Evolutionary conservation across 805 yeast genomes (phyloP).

Genomic region (Candida gorgasii): DNA sequence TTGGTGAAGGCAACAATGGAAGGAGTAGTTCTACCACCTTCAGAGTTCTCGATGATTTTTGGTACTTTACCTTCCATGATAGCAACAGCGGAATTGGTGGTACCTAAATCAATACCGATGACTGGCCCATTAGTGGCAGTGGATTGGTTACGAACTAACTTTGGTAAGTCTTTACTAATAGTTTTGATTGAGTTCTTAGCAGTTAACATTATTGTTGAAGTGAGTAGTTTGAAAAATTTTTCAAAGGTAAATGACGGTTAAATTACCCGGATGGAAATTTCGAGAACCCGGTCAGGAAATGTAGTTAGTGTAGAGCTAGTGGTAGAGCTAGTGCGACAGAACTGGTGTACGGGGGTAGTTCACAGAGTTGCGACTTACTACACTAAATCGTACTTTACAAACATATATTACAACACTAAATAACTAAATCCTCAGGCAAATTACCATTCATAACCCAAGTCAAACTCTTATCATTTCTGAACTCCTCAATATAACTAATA

Average conservation of each 20-base stretch:
- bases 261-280: slow-evolving; percentile 18
- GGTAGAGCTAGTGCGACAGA: too few relatives aligned
- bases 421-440: slow-evolving; percentile 26
- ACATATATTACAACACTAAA: slow-evolving; percentile 11
- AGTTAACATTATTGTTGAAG: slow-evolving; percentile 34
- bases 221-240: slow-evolving; percentile 4
- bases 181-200: slow-evolving; percentile 39
- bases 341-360: too few relatives aligned
- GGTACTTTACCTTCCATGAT: slow-evolving; percentile 78
- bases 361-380: too few relatives aligned
- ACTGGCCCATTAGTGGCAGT: slow-evolving; percentile 52
- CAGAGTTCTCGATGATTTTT: slow-evolving; percentile 74
- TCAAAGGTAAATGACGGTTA: background rate
- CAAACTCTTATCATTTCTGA: slow-evolving; percentile 42
- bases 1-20: slow-evolving; percentile 93
- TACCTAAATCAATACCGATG: slow-evolving; percentile 84
- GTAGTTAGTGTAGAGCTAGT: too few relatives aligned
- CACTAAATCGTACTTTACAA: background rate
- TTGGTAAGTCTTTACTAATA: slow-evolving; percentile 16
- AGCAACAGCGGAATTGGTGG: slow-evolving; percentile 90
- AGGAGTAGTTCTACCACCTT: slow-evolving; percentile 81
- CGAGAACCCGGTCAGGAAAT: too few relatives aligned
- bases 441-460: slow-evolving; percentile 52
- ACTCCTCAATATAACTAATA: slow-evolving; percentile 41
- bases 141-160: slow-evolving; percentile 37